A percentile compares a stretch with the other conserved stretches of the same genome.
These are phyloP conservation scores for Cryptococcus sp. DNA, from an alignment of 1,284 basidiomycete genomes.

Conservation along the genomic window DNA sequence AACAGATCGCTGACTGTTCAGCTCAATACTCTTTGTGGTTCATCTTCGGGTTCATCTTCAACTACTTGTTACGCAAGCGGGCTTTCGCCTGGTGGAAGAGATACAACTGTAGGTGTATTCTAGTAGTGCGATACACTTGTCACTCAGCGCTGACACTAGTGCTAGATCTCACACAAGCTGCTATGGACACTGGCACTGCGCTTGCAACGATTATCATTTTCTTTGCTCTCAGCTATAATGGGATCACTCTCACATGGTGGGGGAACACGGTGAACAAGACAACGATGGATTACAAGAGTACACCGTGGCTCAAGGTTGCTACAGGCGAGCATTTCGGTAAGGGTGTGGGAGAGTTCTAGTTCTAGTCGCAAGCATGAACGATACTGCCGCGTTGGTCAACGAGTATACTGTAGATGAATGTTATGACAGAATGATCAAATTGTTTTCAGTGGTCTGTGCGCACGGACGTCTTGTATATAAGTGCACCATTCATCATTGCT, in stretches of 20 bases:
- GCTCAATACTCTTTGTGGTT: conserved; percentile 53
- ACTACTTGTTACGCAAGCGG: conserved; percentile 40
- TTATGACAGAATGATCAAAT: too few relatives aligned
- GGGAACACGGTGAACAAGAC: conserved; percentile 27
- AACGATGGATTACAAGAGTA: conserved; percentile 22
- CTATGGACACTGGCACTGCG: conserved; percentile 49
- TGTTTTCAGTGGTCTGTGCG: too few relatives aligned
- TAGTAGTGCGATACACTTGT: conserved; percentile 27
- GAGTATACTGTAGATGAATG: too few relatives aligned
- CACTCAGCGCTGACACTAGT: background rate
- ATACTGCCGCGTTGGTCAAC: too few relatives aligned
- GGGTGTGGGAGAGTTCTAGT: conserved; percentile 26
- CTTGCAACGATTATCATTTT: conserved; percentile 46
- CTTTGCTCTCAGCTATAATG: conserved; percentile 39
- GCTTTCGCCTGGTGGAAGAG: conserved; percentile 49
- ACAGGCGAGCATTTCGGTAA: conserved; percentile 27
- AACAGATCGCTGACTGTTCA: background rate
- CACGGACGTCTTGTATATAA: too few relatives aligned
- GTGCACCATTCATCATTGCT: too few relatives aligned
- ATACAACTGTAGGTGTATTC: conserved; percentile 55
- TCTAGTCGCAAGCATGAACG: background rate
- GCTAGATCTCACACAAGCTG: conserved; percentile 35
- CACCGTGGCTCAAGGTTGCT: conserved; percentile 21
- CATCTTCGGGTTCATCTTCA: conserved; percentile 56
- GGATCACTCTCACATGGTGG: conserved; percentile 28